Evolutionary conservation across 352 stramenopile species (phyloP).

Genomic region (Poterioochromonas sp.): DNA sequence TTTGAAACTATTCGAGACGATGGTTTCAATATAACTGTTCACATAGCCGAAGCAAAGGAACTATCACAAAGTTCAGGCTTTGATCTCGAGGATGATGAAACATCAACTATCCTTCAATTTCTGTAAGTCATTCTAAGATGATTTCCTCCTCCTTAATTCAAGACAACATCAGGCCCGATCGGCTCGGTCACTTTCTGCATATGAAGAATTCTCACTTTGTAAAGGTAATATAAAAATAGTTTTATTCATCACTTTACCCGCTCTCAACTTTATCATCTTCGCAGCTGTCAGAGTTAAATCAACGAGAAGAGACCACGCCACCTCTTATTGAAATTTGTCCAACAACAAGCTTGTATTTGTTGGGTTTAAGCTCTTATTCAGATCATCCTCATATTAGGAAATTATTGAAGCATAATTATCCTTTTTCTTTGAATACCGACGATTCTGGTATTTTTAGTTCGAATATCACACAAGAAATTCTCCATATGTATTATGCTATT

Average conservation of each 20-base stretch:
- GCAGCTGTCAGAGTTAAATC: not conserved
- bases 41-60: not conserved
- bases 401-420: not conserved
- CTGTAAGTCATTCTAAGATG: not conserved
- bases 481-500: not conserved
- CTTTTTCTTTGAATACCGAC: not conserved
- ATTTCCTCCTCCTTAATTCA: not conserved
- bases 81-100: not conserved
- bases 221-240: not conserved
- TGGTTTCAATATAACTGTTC: not conserved
- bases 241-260: not conserved
- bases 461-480: not conserved
- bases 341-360: not conserved
- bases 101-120: not conserved
- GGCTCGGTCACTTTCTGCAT: not conserved
- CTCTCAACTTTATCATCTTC: not conserved
- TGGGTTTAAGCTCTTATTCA: not conserved
- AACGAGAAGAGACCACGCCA: not conserved
- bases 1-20: not conserved
- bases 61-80: not conserved
- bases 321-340: not conserved
- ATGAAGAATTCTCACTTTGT: not conserved
- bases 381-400: not conserved
- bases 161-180: not conserved
- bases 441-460: not conserved